Conservation (phyloP, 2,329 filamentous ascomycete species). For the Tolypocladium tropicale region DNA sequence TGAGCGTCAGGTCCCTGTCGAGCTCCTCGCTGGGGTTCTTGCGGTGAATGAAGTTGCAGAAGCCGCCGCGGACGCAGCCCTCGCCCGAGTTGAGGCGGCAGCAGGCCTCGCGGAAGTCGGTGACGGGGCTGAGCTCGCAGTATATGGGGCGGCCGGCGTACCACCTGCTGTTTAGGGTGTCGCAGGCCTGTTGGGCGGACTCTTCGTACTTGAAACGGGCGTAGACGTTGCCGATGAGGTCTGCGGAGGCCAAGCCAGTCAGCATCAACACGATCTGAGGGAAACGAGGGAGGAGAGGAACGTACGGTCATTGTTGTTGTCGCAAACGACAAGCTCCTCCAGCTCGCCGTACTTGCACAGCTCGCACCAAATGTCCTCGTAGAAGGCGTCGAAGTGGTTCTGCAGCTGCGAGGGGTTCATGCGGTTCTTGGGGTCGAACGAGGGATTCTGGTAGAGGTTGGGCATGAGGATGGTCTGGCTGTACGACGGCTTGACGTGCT, state of each 20-base stretch:
- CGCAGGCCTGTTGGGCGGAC: conserved; percentile 83
- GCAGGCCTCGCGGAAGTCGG: conserved; percentile 95
- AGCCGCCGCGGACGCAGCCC: conserved; percentile 89
- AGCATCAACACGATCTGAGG: conserved; percentile 7
- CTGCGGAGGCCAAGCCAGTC: conserved; percentile 27
- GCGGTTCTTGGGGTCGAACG: conserved; percentile 91
- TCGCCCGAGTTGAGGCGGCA: conserved; percentile 91
- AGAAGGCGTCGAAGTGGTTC: conserved; percentile 99
- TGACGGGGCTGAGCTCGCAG: conserved; percentile 93
- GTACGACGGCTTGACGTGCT: conserved; percentile 99
- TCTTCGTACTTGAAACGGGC: conserved; percentile 99
- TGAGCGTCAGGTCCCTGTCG: conserved; percentile 75
- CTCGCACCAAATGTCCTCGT: conserved; percentile 99
- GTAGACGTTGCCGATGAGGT: conserved; percentile 98
- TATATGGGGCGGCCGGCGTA: conserved; percentile 96
- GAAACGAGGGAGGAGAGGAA: conserved; percentile 15
- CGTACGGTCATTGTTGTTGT: conserved; percentile 97
- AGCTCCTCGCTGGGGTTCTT: conserved; percentile 89
- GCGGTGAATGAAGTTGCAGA: conserved; percentile 98
- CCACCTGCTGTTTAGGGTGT: conserved; percentile 89
- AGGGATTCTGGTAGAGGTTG: conserved; percentile 98
- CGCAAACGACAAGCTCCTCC: conserved; percentile 95
- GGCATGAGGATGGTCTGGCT: conserved; percentile 95
- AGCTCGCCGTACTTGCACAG: conserved; percentile 98
- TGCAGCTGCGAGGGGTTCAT: conserved; percentile 95